Evolutionary conservation across 1,284 basidiomycete genomes (phyloP), one percentile per base, ranked within the genome.

Genomic region (Phaffia rhodozyma): DNA sequence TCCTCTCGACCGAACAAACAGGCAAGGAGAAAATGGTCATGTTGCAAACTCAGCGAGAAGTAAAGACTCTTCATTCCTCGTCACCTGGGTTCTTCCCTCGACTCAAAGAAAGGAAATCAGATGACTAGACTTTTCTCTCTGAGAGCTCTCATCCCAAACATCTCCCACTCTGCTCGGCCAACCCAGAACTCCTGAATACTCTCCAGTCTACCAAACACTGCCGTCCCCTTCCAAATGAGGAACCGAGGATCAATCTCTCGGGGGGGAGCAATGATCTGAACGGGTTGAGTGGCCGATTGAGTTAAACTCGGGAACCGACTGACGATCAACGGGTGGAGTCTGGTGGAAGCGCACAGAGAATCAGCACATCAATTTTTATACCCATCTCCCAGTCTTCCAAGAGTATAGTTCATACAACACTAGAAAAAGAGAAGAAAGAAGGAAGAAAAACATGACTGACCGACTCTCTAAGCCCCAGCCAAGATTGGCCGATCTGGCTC

Each of bases 211-310:
- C 73, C 73, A 34, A 79, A 70, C 43, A 75, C 73, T 30, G 71
- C 70, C 65, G 77, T 72, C 1, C 78, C 78, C 66, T 78, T 78
- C 77, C 78, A 78, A 3, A 76, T 74, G 47, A 79, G 64, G 56
- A 75, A 67, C 48, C 71, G 69, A 0, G 77, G 75, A 65, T 79
- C 78, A 66, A 78, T 72, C 59, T 78, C 77, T 20, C 75, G 70
- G 20, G 77, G 76, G 1, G 75, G 73, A 5, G 77, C 76, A 23
- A 78, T 73, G 65, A 72, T 55, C 66, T 70, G 59, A 67, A 71
- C 64, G 9, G 53, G 38, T 27, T 52, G 47, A 25, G 62, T 29
- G 23, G 48, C 11, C 38, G 38, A 43, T 43, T 43, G 38, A 16
- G 7, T 43, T 11, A 43, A 43, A 16, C 38, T 43, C 0, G 60